Evolutionary conservation across 2,329 filamentous ascomycete genomes (phyloP), one percentile per base, ranked within the genome.

Genomic region (Pyrenophora graminea): DNA sequence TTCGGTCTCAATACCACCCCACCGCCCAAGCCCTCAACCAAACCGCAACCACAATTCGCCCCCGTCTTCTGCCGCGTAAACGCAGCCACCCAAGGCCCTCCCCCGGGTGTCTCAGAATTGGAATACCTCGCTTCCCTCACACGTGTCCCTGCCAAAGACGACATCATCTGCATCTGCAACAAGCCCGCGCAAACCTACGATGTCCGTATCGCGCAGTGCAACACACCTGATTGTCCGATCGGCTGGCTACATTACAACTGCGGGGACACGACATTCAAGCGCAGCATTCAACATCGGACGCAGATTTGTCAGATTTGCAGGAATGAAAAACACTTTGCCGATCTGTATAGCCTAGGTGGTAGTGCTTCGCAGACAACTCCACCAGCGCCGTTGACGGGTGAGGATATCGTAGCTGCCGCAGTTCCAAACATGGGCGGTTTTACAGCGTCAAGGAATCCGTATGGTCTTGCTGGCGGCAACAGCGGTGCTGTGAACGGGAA

Each of bases 211-310:
- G 50, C 56, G 2, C 57, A 66, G 19, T 68, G 66, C 30, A 38
- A 36, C 3, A 63, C 56, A 23, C 17, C 25, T 1, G 17, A 47
- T 9, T 69, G 66, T 21, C 18, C 17, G 1, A 47, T 66, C 6
- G 8, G 18, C 5, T 65, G 59, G 58, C 62, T 52, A 13, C 66
- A 69, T 41, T 61, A 66, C 46, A 34, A 38, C 1, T 69, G 66
- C 19, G 45, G 67, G 3, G 50, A 56, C 34, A 53, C 46, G 12
- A 43, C 42, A 1, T 53, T 55, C 4, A 66, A 64, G 31, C 17
- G 61, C 2, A 49, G 45, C 18, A 44, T 47, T 1, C 25, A 55
- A 6, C 41, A 39, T 30, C 54, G 59, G 2, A 57, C 27, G 4
- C 19, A 56, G 30, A 7, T 55, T 1, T 64, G 61, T n/a, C 36